Percentiles rank a stretch among this genome's conserved stretches.
phyloP scores from a whole-genome alignment of 2,329 filamentous ascomycete species.

The Tolypocladium inflatum region DNA sequence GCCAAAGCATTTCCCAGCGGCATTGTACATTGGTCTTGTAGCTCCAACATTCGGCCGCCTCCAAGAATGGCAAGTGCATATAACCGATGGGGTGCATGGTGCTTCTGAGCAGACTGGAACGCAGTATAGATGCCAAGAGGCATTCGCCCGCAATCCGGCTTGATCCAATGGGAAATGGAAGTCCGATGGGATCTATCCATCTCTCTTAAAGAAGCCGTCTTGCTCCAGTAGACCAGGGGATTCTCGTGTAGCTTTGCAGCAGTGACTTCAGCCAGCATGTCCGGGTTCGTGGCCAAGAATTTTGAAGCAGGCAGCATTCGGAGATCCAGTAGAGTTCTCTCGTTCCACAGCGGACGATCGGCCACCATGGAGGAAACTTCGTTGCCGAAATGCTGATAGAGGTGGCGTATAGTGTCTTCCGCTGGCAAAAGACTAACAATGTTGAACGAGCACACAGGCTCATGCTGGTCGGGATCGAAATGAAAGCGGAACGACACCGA shows the following conservation, averaged over 20 bases:
- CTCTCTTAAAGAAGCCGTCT: too few relatives aligned
- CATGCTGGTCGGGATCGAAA: not conserved
- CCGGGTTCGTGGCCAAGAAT: not conserved
- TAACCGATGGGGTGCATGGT: too few relatives aligned
- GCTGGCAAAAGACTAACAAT: not conserved
- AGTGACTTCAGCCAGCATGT: not conserved
- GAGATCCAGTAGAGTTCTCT: not conserved
- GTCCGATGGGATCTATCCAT: too few relatives aligned
- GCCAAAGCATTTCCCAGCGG: too few relatives aligned
- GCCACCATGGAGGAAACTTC: not conserved
- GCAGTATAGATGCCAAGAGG: too few relatives aligned
- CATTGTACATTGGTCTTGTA: too few relatives aligned
- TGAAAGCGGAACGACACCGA: not conserved
- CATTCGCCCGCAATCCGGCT: too few relatives aligned
- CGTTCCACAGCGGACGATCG: not conserved
- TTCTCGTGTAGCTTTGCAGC: not conserved
- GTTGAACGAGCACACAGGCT: not conserved
- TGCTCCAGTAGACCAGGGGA: slow-evolving; percentile 12
- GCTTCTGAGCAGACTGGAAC: too few relatives aligned
- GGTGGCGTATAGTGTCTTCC: not conserved
- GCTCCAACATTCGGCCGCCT: too few relatives aligned
- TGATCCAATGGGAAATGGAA: too few relatives aligned
- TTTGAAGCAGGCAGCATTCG: not conserved
- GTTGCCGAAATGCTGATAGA: not conserved
- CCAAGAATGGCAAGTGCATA: too few relatives aligned